A percentile compares a stretch with the other conserved stretches of the same genome.
Evolutionary conservation across 352 stramenopile genomes (phyloP).

Genomic region (Globisporangium yorkense): DNA sequence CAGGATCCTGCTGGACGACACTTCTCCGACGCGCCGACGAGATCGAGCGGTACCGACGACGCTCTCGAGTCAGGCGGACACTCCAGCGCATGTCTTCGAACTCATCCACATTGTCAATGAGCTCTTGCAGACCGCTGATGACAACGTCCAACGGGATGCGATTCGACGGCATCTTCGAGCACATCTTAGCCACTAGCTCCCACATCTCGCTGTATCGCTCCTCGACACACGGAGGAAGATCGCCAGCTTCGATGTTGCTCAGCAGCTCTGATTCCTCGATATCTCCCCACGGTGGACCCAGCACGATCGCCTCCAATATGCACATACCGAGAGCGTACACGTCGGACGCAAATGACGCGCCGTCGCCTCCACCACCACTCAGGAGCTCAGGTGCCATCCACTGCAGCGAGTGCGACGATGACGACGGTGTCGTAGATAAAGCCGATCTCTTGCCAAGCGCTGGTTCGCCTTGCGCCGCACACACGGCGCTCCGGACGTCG

Average conservation of each 20-base stretch:
- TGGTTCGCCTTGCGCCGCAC: background rate
- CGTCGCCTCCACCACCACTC: background rate
- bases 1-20: background rate
- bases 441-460: too few species aligned
- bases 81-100: background rate
- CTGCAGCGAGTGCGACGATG: background rate
- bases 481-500: constrained; percentile 1
- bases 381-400: constrained; percentile 11
- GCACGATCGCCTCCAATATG: constrained; percentile 10
- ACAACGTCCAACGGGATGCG: background rate
- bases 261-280: constrained; percentile 1
- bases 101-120: background rate
- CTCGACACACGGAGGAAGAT: background rate
- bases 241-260: background rate
- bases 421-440: background rate
- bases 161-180: background rate
- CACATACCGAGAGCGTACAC: constrained; percentile 16
- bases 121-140: background rate
- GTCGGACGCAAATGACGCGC: constrained; percentile 6
- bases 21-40: background rate
- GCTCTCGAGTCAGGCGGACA: background rate
- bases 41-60: background rate
- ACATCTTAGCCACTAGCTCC: background rate
- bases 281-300: constrained; percentile 2
- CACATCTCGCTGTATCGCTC: background rate